phyloP scores from a whole-genome alignment of 2,329 filamentous ascomycete genomes.

The Sclerotinia glacialis region DNA sequence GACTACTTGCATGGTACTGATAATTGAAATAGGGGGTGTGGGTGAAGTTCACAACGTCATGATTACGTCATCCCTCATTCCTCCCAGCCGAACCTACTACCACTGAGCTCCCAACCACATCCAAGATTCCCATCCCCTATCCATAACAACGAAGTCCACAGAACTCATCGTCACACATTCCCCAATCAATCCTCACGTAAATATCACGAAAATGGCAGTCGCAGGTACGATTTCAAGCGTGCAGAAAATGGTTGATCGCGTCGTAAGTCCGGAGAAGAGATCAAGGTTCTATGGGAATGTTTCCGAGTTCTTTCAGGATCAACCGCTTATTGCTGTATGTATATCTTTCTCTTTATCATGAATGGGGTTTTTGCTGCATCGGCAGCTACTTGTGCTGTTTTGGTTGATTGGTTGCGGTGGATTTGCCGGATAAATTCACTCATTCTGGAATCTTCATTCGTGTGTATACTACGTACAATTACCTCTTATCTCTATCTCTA shows the following conservation, averaged over 20 bases:
- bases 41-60: background rate
- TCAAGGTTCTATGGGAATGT: conserved; percentile 54
- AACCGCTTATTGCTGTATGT: conserved; percentile 68
- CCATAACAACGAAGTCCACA: background rate
- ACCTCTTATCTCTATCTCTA: background rate
- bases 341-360: background rate
- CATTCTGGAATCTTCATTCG: background rate
- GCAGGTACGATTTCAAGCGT: conserved; percentile 26
- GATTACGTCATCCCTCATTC: conserved; percentile 8
- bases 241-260: conserved; percentile 44
- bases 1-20: no score
- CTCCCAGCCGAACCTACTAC: background rate
- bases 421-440: background rate
- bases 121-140: background rate
- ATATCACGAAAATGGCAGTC: background rate
- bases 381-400: background rate
- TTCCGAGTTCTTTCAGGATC: conserved; percentile 56
- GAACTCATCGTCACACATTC: background rate
- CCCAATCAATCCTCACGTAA: background rate
- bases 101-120: background rate
- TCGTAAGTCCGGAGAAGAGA: conserved; percentile 60
- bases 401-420: background rate
- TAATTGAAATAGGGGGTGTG: no score
- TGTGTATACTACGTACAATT: background rate
- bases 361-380: background rate